Conservation (phyloP, 2,329 filamentous ascomycete species). For the Pseudopyrenochaeta lycopersici region DNA sequence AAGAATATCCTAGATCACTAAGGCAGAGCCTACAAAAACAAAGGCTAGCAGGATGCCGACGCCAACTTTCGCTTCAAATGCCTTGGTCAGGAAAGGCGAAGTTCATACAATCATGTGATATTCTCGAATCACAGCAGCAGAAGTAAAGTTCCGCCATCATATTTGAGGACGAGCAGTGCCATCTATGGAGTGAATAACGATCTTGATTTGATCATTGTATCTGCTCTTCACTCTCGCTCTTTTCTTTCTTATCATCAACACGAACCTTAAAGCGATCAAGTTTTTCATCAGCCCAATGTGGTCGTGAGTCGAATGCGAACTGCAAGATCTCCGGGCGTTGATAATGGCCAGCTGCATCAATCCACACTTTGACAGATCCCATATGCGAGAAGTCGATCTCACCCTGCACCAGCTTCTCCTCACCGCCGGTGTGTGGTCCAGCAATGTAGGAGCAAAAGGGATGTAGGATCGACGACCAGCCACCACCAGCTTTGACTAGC, state of each 20-base stretch:
- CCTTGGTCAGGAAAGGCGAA: too few relatives aligned
- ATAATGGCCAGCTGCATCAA: conserved; percentile 50
- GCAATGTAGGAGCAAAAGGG: conserved; percentile 49
- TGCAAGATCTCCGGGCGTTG: conserved; percentile 47
- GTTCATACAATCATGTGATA: too few relatives aligned
- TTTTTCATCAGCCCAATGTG: conserved; percentile 46
- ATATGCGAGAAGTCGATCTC: conserved; percentile 47
- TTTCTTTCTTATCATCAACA: conserved; percentile 17
- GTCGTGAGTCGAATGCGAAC: conserved; percentile 38
- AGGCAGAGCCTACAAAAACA: too few relatives aligned
- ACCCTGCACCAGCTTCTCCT: conserved; percentile 45
- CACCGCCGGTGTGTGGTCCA: conserved; percentile 43
- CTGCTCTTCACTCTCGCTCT: conserved; percentile 15
- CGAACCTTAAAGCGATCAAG: conserved; percentile 26
- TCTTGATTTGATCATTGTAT: conserved; percentile 5
- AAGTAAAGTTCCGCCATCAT: too few relatives aligned
- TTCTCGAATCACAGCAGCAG: too few relatives aligned
- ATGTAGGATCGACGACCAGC: conserved; percentile 47
- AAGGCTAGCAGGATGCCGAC: too few relatives aligned
- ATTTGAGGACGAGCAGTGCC: too few relatives aligned
- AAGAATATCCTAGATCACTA: too few relatives aligned
- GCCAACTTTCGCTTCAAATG: too few relatives aligned
- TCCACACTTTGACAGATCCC: conserved; percentile 48
- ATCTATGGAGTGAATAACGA: background rate
- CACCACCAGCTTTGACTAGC: conserved; percentile 45